Evolutionary conservation across 2,329 filamentous ascomycete genomes (phyloP).

Genomic region (Phialocephala subalpina): DNA sequence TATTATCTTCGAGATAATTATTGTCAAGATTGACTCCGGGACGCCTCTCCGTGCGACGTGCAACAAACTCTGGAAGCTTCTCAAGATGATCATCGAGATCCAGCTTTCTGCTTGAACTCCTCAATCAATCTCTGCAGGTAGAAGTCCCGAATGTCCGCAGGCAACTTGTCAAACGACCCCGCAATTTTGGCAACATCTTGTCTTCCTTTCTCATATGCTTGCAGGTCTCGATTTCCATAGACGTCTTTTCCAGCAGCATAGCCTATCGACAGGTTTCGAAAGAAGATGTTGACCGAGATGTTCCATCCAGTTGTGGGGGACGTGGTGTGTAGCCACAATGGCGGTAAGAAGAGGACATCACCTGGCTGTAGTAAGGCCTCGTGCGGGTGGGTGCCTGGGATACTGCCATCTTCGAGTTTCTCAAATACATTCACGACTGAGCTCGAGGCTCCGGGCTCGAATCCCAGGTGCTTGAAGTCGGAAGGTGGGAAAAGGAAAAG

Average conservation of each 20-base stretch:
- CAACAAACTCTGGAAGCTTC: slow-evolving; percentile 20
- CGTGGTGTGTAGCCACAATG: slow-evolving; percentile 81
- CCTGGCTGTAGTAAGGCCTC: slow-evolving; percentile 73
- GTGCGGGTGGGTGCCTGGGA: slow-evolving; percentile 66
- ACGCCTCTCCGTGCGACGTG: slow-evolving; percentile 27
- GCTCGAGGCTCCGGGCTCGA: slow-evolving; percentile 81
- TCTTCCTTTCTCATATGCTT: slow-evolving; percentile 83
- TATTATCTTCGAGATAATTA: not conserved
- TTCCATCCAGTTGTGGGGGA: slow-evolving; percentile 65
- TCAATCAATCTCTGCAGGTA: slow-evolving; percentile 77
- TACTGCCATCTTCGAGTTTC: slow-evolving; percentile 49
- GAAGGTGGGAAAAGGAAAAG: slow-evolving; percentile 81
- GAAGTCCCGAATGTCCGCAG: slow-evolving; percentile 73
- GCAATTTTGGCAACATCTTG: slow-evolving; percentile 74
- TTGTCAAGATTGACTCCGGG: not conserved
- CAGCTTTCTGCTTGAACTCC: slow-evolving; percentile 59
- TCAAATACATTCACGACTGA: slow-evolving; percentile 79
- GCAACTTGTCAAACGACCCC: slow-evolving; percentile 69
- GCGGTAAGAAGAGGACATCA: slow-evolving; percentile 82
- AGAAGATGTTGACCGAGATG: slow-evolving; percentile 90
- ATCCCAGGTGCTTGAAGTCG: slow-evolving; percentile 74
- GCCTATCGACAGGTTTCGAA: slow-evolving; percentile 71
- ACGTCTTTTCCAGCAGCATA: slow-evolving; percentile 83
- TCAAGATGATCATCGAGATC: not conserved
- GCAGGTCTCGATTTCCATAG: slow-evolving; percentile 87